A percentile compares a stretch with the other conserved stretches of the same genome.
Conservation (phyloP, 176 grass and related monocot species). For the Avena sativa region DNA sequence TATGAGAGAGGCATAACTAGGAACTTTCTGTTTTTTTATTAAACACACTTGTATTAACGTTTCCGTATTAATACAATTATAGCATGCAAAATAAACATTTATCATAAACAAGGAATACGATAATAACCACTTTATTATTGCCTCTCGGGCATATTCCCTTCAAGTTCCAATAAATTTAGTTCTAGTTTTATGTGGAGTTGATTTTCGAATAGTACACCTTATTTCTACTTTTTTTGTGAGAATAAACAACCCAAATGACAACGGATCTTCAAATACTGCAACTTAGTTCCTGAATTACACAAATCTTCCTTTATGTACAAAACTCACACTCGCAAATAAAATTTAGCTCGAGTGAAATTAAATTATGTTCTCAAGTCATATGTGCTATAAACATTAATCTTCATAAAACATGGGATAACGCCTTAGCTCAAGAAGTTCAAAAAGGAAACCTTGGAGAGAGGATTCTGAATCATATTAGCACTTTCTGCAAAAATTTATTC, state of each 20-base stretch:
- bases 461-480: not conserved
- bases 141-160: no score
- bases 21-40: no score
- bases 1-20: no score
- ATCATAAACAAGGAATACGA: no score
- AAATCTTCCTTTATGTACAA: not conserved
- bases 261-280: not conserved
- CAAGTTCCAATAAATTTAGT: no score
- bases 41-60: no score
- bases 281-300: not conserved
- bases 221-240: not conserved
- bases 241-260: not conserved
- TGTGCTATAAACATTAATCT: not conserved
- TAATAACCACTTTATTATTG: no score
- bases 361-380: not conserved
- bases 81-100: no score
- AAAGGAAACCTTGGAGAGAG: not conserved
- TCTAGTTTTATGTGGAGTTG: no score
- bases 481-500: not conserved
- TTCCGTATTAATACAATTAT: no score
- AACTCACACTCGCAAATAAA: not conserved
- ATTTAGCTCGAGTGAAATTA: constrained; percentile 22
- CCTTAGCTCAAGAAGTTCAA: not conserved
- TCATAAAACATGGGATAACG: not conserved
- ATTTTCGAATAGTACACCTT: no score